Evolutionary conservation across 2,329 filamentous ascomycete genomes (phyloP), one percentile per base, ranked within the genome.

Genomic region (Talaromyces pinophilus): DNA sequence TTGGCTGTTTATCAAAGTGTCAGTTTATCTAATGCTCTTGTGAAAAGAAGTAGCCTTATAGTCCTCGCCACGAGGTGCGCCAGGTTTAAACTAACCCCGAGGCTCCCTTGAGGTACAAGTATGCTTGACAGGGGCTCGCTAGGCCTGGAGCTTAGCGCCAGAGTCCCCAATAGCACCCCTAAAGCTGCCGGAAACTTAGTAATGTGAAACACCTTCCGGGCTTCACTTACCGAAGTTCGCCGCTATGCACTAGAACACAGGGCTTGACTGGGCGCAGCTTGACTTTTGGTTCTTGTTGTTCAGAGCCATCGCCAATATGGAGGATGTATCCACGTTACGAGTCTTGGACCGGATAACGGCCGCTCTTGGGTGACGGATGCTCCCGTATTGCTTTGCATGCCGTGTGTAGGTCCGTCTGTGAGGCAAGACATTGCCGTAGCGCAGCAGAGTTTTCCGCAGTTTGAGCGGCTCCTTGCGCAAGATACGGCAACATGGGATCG

Each of bases 401-500:
- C 6, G 19, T 28, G 13, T 38, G 19, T 17, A 30, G n/a, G 6
- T 63, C 22, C 0, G 19, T 33, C 11, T 52, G 22, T 6, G 48
- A 42, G 13, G 35, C 44, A 15, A 63, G 48, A 30, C 33, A 42
- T 52, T 48, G n/a, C 28, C 28, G 30, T 15, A 55, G 22, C 6
- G 33, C 84, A 4, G 85, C 87, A 1, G 85, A 88, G 70, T 91
- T 88, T 30, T 91, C 88, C 59, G 89, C 87, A 8, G 88, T 87
- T 80, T 89, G 88, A 8, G 25, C 25, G 25, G 88, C 87, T 5
- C 38, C 38, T 17, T 11, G 88, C 88, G 38, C 38, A 42, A 6
- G 4, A 71, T 90, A 88, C 0, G 88, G 88, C 59, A 90, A 83
- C 22, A 87, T 90, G 1, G 88, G 87, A 72, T 91, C 88, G 74